Base-by-base conservation (phyloP, 2,329 filamentous ascomycete genomes). In the Biscogniauxia mediterranea region DNA sequence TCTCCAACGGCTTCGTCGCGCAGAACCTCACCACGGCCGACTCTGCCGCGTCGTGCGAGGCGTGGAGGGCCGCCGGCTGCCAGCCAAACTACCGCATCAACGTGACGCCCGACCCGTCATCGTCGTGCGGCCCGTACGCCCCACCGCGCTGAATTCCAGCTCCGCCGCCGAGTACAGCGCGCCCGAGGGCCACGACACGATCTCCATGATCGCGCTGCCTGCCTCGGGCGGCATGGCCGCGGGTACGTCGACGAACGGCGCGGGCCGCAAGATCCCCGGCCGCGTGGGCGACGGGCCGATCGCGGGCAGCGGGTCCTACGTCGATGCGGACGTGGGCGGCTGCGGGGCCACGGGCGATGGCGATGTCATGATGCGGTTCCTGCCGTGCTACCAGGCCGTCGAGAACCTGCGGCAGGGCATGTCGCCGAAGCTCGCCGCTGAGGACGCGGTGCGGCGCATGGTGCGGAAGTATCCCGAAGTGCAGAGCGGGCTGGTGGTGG, bases 291-390 rank as follows among this genome's bases (percentile, higher is more conserved):
- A 85, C 57, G 83, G 81, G 0, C 83, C 83, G 3, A 84, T 85
- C 56, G 75, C 78, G 0, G 83, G 83, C 1, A 83, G 80, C 57
- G 83, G 83, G 1, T 82, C 81, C 1, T 85, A 85, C 64, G 83
- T 82, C 2, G 83, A 85, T 63, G 75, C 74, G 4, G 81, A 83
- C 2, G 78, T 83, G 1, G 83, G 83, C 1, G 83, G 80, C 0
- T 85, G 83, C 64, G 83, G 83, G 7, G 82, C 83, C 1, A 85
- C 83, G 0, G 83, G 83, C 1, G 83, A 85, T 58, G 83, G 83
- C 0, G 83, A 85, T 66, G 71, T 85, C 61, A 84, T 85, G 82
- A 82, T 84, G 79, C 77, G 82, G 3, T 84, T 85, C 63, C 68
- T 85, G 23, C 83, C 83, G 0, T 85, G 83, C 67, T 85, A 85